phyloP scores from a whole-genome alignment of 2,329 filamentous ascomycete species.

The Scytalidium lignicola region DNA sequence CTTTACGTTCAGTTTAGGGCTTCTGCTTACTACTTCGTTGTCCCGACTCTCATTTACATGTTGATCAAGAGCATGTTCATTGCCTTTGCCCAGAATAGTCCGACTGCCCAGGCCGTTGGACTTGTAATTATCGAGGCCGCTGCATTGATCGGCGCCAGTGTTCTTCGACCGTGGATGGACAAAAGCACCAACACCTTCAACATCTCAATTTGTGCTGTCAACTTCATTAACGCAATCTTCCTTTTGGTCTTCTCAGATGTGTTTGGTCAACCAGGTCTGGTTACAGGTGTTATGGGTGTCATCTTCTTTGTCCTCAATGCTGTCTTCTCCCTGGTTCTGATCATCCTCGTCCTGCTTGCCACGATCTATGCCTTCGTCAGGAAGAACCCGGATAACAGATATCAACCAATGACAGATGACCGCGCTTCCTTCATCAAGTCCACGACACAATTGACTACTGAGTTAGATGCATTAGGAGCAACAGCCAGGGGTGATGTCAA shows the following conservation, averaged over 20 bases:
- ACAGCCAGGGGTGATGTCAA: conserved; percentile 78
- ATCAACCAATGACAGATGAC: conserved; percentile 95
- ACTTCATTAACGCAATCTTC: conserved; percentile 88
- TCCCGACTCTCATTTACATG: conserved; percentile 71
- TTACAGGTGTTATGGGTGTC: conserved; percentile 83
- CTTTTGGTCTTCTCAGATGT: conserved; percentile 82
- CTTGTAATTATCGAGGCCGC: conserved; percentile 77
- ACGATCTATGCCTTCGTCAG: conserved; percentile 77
- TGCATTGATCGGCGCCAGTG: conserved; percentile 70
- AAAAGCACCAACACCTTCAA: conserved; percentile 98
- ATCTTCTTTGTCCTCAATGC: conserved; percentile 87
- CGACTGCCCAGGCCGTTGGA: conserved; percentile 72
- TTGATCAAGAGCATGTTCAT: conserved; percentile 89
- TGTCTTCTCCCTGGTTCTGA: conserved; percentile 72
- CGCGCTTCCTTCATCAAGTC: conserved; percentile 97
- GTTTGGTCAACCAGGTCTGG: conserved; percentile 77
- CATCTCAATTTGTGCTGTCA: conserved; percentile 83
- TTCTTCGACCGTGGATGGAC: conserved; percentile 95
- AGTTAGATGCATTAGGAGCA: conserved; percentile 83
- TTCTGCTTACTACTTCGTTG: conserved; percentile 91
- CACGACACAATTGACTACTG: conserved; percentile 79
- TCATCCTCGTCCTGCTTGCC: conserved; percentile 75
- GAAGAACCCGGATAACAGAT: conserved; percentile 91
- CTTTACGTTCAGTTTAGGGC: conserved; percentile 96
- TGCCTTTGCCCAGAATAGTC: conserved; percentile 67